phyloP scores from a whole-genome alignment of 495 filamentous ascomycete genomes.

The Letharia columbiana region DNA sequence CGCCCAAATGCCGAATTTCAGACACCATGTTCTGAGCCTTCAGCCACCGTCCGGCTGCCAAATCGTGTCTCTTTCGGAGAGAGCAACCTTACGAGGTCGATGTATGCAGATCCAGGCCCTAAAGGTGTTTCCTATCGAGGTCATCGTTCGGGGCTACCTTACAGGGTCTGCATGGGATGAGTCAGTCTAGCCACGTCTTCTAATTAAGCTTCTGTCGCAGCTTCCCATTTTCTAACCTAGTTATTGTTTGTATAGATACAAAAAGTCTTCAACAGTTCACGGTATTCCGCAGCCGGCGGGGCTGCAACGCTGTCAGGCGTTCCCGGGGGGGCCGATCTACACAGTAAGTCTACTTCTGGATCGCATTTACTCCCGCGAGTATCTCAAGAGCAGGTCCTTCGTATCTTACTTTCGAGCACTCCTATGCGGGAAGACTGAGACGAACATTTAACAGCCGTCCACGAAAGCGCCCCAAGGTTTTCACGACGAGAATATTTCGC shows the following conservation, averaged over 20 bases:
- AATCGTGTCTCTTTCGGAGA: not conserved
- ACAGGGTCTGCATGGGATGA: constrained; percentile 86
- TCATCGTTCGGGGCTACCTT: constrained; percentile 83
- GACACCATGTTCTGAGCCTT: constrained; percentile 1
- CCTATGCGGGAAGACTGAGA: not conserved
- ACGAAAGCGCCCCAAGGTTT: not conserved
- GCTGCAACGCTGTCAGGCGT: constrained; percentile 1
- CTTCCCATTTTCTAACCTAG: not conserved
- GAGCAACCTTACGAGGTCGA: not conserved
- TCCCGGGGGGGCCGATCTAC: not conserved
- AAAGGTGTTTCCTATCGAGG: constrained; percentile 78
- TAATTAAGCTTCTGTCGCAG: no score
- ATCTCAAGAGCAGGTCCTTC: not conserved
- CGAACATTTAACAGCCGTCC: not conserved
- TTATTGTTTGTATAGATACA: constrained; percentile 32
- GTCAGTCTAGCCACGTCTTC: constrained; percentile 7
- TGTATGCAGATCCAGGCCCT: constrained; percentile 73
- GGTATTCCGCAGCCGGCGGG: constrained; percentile 42
- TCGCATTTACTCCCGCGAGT: not conserved
- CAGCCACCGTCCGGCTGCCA: not conserved
- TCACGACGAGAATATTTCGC: not conserved
- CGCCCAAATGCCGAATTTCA: not conserved
- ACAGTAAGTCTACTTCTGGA: no score
- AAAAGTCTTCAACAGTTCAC: constrained; percentile 66
- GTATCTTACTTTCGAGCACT: not conserved